These are phyloP conservation scores for Fusarium sulawesiense DNA, from an alignment of 2,329 filamentous ascomycete species.

Conservation along the genomic window DNA sequence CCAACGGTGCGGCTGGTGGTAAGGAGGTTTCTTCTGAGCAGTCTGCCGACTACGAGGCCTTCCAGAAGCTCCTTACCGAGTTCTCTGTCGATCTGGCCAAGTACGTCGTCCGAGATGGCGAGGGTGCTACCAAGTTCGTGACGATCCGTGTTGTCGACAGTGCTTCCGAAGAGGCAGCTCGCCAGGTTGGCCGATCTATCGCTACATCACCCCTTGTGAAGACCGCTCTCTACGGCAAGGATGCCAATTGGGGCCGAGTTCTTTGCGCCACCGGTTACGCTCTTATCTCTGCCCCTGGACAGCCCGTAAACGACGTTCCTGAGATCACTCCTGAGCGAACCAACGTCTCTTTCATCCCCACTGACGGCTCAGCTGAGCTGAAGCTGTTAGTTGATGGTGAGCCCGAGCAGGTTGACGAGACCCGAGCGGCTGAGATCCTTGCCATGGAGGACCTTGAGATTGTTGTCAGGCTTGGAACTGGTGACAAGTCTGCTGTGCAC, in stretches of 20 bases:
- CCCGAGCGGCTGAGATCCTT: conserved; percentile 79
- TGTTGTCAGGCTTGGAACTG: conserved; percentile 76
- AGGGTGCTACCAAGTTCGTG: conserved; percentile 98
- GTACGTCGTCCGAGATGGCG: conserved; percentile 93
- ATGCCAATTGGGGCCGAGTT: conserved; percentile 98
- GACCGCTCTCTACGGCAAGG: conserved; percentile 95
- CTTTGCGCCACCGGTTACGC: conserved; percentile 93
- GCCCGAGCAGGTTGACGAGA: conserved; percentile 82
- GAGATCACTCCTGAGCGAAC: conserved; percentile 77
- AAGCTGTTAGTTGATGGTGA: conserved; percentile 83
- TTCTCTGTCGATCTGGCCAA: conserved; percentile 89
- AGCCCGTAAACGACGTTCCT: conserved; percentile 67
- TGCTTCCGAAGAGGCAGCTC: conserved; percentile 74
- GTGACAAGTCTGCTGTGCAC: conserved; percentile 75
- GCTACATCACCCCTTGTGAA: conserved; percentile 94
- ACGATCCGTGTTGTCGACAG: conserved; percentile 86
- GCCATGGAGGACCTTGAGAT: conserved; percentile 84
- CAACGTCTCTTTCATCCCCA: conserved; percentile 81
- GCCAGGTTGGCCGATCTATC: conserved; percentile 86
- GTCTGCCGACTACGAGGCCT: conserved; percentile 73
- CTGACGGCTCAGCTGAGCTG: conserved; percentile 80
- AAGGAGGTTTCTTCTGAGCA: conserved; percentile 66
- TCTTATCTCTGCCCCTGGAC: conserved; percentile 68
- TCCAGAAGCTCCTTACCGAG: conserved; percentile 76
- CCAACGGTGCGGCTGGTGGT: conserved; percentile 91